Percentiles rank a stretch among this genome's conserved stretches.
Evolutionary conservation across 2,329 filamentous ascomycete species (phyloP).

Genomic region (Aspergillus pseudoglaucus): DNA sequence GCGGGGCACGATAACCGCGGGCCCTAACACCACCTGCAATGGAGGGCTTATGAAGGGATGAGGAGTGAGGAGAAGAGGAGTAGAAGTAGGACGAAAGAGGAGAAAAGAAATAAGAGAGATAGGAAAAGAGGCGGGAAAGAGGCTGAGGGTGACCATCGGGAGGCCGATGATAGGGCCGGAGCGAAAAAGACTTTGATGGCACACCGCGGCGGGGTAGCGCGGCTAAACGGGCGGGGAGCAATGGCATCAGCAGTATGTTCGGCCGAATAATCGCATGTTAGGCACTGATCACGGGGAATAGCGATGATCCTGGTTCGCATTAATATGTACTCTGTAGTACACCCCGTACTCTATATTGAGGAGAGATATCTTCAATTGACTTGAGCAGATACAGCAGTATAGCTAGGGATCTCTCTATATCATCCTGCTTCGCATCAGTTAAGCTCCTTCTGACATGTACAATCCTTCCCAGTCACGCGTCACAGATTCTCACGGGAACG

Average conservation of each 20-base stretch:
- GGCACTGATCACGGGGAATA: too few relatives aligned
- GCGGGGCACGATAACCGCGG: slow-evolving; percentile 11
- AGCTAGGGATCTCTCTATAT: too few relatives aligned
- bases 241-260: slow-evolving; percentile 22
- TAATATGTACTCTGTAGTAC: not conserved
- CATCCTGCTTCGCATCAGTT: too few relatives aligned
- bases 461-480: not conserved
- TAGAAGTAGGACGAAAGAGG: slow-evolving; percentile 4
- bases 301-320: too few relatives aligned
- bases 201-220: slow-evolving; percentile 20
- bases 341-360: not conserved
- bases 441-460: too few relatives aligned
- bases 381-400: too few relatives aligned
- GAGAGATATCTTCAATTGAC: too few relatives aligned
- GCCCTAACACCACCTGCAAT: slow-evolving; percentile 10
- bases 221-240: slow-evolving; percentile 18
- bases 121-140: not conserved
- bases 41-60: slow-evolving; percentile 6
- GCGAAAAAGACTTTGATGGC: slow-evolving; percentile 10
- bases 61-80: slow-evolving; percentile 8
- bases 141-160: slow-evolving; percentile 11
- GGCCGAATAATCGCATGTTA: not conserved
- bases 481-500: not conserved
- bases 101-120: slow-evolving; percentile 6
- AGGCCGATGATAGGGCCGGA: slow-evolving; percentile 2